phyloP scores from a whole-genome alignment of 2,329 filamentous ascomycete species.

The Cryoendolithus antarcticus region DNA sequence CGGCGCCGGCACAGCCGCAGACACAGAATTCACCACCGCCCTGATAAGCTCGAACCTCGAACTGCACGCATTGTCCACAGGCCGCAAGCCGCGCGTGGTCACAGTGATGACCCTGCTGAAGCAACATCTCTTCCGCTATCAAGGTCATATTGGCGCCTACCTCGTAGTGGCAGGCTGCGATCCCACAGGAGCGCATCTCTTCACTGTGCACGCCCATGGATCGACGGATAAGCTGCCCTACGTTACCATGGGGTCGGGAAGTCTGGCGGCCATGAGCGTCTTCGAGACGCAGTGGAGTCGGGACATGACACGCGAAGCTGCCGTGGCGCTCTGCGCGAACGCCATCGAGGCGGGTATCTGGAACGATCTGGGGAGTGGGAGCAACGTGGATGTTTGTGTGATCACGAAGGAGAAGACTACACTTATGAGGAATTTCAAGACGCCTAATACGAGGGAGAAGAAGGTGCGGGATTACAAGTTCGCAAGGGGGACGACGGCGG shows the following conservation, averaged over 20 bases:
- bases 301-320: conserved; percentile 62
- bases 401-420: conserved; percentile 95
- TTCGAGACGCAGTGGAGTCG: conserved; percentile 95
- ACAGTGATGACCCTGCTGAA: conserved; percentile 99
- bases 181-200: conserved; percentile 86
- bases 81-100: conserved; percentile 90
- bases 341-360: conserved; percentile 96
- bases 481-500: conserved; percentile 80
- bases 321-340: conserved; percentile 69
- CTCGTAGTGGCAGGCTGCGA: conserved; percentile 94
- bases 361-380: conserved; percentile 93
- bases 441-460: conserved; percentile 76
- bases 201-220: conserved; percentile 96
- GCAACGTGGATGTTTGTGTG: conserved; percentile 92
- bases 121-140: conserved; percentile 97
- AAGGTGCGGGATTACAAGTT: conserved; percentile 95
- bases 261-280: conserved; percentile 90
- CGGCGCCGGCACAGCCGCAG: conserved; percentile 90
- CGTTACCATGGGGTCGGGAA: conserved; percentile 97
- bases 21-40: conserved; percentile 97
- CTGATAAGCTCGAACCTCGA: conserved; percentile 98
- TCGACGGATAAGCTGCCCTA: conserved; percentile 98
- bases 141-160: conserved; percentile 95
- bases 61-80: conserved; percentile 89
- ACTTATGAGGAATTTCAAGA: conserved; percentile 82